Percentiles rank a stretch among this genome's conserved stretches.
These are phyloP conservation scores for Euptelea pleiosperma DNA, from an alignment of 164 flowering plant species.

Conservation along the genomic window DNA sequence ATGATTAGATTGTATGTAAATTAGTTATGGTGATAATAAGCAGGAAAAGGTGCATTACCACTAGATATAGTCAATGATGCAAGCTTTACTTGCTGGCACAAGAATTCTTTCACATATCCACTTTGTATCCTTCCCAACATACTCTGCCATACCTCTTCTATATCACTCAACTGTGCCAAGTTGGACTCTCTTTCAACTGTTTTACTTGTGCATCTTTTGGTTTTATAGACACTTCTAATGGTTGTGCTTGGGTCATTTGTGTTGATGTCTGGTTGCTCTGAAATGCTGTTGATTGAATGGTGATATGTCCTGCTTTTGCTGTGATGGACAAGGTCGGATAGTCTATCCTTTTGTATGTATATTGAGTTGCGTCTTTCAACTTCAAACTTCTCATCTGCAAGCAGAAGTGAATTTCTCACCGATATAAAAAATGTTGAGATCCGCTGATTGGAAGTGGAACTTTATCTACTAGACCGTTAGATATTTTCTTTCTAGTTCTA, in stretches of 20 bases:
- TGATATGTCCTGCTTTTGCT: slow-evolving; percentile 10
- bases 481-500: background rate
- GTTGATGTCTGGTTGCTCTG: slow-evolving; percentile 12
- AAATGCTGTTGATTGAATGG: slow-evolving; percentile 4
- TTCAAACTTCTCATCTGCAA: slow-evolving; percentile 14
- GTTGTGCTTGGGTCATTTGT: slow-evolving; percentile 8
- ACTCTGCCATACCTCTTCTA: slow-evolving; percentile 33
- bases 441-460: background rate
- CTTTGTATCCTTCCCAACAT: slow-evolving; percentile 24
- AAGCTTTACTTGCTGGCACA: slow-evolving; percentile 26
- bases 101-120: slow-evolving; percentile 25
- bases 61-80: slow-evolving; percentile 33
- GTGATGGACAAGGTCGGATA: background rate
- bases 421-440: background rate
- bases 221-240: slow-evolving; percentile 2
- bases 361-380: background rate
- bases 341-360: slow-evolving; percentile 5
- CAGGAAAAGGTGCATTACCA: slow-evolving; percentile 22
- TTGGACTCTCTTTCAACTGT: slow-evolving; percentile 13
- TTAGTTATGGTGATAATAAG: background rate
- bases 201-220: slow-evolving; percentile 9
- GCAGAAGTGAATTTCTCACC: slow-evolving; percentile 2
- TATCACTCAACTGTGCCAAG: slow-evolving; percentile 18
- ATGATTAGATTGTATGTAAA: background rate
- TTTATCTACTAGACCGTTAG: background rate